Conservation (phyloP, 2,329 filamentous ascomycete genomes). For the Fusarium sterilihyphosum region DNA sequence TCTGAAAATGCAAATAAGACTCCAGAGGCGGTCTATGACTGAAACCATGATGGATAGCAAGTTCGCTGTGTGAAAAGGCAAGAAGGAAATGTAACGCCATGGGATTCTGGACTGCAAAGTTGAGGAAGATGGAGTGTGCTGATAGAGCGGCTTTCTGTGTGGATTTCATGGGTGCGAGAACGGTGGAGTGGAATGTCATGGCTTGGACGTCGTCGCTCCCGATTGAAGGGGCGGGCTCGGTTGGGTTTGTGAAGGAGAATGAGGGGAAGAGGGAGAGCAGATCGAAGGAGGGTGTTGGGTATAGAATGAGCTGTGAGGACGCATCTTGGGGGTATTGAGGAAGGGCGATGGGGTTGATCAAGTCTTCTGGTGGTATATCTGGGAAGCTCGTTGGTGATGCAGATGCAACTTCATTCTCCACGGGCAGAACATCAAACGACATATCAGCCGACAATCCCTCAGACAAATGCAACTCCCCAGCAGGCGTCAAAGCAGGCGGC, state of each 20-base stretch:
- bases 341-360: not conserved
- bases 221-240: not conserved
- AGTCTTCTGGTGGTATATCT: not conserved
- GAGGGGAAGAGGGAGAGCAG: not conserved
- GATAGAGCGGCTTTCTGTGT: conserved; percentile 3
- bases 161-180: conserved; percentile 15
- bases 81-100: conserved; percentile 8
- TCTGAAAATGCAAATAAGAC: conserved; percentile 2
- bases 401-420: not conserved
- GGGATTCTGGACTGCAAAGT: conserved; percentile 7
- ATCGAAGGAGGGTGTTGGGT: conserved; percentile 1
- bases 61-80: not conserved
- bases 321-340: not conserved
- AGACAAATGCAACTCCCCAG: not conserved
- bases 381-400: not conserved
- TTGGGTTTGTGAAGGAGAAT: conserved; percentile 7
- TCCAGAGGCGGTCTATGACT: conserved; percentile 2
- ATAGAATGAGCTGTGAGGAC: not conserved
- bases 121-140: conserved; percentile 13
- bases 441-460: fast-evolving
- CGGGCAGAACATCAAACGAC: not conserved
- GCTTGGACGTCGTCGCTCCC: conserved; percentile 13
- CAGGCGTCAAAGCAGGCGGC: not conserved
- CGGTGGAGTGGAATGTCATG: conserved; percentile 11
- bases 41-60: not conserved